Percentiles rank a stretch among this genome's conserved stretches.
Evolutionary conservation across 1,284 basidiomycete genomes (phyloP).

Genomic region (Leccinum pachyderme): DNA sequence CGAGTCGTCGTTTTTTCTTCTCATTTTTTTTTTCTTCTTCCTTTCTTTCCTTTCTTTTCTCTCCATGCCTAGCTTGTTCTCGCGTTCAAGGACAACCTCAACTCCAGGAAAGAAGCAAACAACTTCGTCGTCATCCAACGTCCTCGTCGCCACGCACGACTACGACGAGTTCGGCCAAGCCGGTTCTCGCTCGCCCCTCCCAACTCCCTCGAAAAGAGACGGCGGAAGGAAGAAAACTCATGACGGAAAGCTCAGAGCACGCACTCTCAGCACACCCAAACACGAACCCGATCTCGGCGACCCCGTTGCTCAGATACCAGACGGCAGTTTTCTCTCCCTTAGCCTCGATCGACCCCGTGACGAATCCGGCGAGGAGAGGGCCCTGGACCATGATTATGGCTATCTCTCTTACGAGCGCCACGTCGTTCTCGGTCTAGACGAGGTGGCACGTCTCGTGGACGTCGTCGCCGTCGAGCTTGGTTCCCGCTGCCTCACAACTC

Average conservation of each 20-base stretch:
- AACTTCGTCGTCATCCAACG: conserved; percentile 2
- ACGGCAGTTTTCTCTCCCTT: conserved; percentile 62
- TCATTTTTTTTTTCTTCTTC: not conserved
- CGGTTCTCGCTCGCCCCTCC: conserved; percentile 18
- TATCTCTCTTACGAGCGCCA: conserved; percentile 71
- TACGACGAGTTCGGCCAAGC: conserved; percentile 70
- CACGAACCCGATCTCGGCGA: conserved; percentile 34
- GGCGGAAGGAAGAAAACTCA: conserved; percentile 55
- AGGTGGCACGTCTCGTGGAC: conserved; percentile 68
- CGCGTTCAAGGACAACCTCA: conserved; percentile 54
- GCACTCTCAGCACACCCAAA: conserved; percentile 39
- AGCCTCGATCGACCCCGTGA: conserved; percentile 50
- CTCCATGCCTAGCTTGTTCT: conserved; percentile 58
- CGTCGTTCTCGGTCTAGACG: conserved; percentile 72
- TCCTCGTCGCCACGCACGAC: conserved; percentile 16
- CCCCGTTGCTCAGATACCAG: conserved; percentile 46
- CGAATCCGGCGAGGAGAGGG: conserved; percentile 34
- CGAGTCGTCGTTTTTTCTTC: not conserved
- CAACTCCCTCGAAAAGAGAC: conserved; percentile 27
- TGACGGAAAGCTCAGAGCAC: conserved; percentile 38
- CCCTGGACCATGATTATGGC: conserved; percentile 57
- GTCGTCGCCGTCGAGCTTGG: conserved; percentile 71
- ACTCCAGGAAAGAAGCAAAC: conserved; percentile 39
- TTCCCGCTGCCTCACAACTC: conserved; percentile 77
- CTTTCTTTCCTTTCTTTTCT: conserved; percentile 6